Conservation (phyloP, 164 flowering plant species). For the Liriodendron chinense region DNA sequence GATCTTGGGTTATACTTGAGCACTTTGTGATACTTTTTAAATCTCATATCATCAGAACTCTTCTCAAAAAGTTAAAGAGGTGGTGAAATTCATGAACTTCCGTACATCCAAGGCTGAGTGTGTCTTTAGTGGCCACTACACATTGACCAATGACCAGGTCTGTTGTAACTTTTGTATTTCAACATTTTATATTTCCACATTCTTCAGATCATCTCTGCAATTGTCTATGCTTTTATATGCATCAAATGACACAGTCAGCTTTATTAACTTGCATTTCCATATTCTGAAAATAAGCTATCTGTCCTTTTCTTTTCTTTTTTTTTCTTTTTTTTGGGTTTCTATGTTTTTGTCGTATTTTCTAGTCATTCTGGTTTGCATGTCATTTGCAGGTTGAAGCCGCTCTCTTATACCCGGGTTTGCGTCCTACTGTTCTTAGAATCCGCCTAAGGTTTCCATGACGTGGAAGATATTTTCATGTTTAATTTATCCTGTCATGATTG, state of each 20-base stretch:
- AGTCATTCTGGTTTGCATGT: not conserved
- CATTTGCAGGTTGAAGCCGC: conserved; percentile 87
- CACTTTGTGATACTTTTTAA: not conserved
- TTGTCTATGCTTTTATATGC: not conserved
- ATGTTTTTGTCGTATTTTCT: not conserved
- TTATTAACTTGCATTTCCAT: not conserved
- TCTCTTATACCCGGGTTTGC: conserved; percentile 81
- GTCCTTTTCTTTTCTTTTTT: not conserved
- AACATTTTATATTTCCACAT: not conserved
- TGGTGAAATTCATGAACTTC: conserved; percentile 71
- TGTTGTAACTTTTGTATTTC: conserved; percentile 7
- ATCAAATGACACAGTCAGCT: not conserved
- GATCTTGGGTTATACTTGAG: no score
- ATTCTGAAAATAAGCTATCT: not conserved
- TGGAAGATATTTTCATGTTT: not conserved
- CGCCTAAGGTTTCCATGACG: conserved; percentile 60
- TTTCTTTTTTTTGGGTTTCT: not conserved
- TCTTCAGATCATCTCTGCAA: not conserved
- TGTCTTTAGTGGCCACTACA: conserved; percentile 74
- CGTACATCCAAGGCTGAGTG: conserved; percentile 65
- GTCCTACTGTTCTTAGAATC: conserved; percentile 85
- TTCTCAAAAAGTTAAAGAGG: conserved; percentile 84
- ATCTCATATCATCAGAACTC: conserved; percentile 54
- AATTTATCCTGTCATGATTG: not conserved
- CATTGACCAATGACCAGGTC: conserved; percentile 82